Evolutionary conservation across 805 yeast genomes (phyloP).

Genomic region (Ogataea pilisensis): DNA sequence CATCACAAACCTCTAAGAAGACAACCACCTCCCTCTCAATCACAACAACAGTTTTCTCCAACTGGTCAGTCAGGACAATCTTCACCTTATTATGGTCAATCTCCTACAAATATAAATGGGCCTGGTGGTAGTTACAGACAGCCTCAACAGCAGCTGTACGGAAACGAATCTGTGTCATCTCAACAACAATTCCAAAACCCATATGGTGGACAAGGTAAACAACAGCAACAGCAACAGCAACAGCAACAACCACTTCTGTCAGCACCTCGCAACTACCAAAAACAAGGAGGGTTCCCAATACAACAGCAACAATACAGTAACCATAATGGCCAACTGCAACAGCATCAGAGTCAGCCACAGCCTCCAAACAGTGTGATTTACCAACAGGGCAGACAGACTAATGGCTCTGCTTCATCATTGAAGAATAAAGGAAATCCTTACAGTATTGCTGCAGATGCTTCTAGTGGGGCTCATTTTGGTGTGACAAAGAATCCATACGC

Average conservation of each 20-base stretch:
- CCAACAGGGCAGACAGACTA: not conserved
- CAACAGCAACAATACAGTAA: too few relatives aligned
- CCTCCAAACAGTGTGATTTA: conserved; percentile 4
- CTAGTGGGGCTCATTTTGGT: conserved; percentile 8
- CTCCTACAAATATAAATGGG: too few relatives aligned
- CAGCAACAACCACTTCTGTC: conserved; percentile 12
- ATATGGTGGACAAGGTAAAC: not conserved
- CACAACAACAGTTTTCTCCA: conserved; percentile 3
- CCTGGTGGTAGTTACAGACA: too few relatives aligned
- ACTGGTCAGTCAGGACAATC: too few relatives aligned
- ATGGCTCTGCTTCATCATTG: conserved; percentile 4
- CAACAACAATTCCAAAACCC: conserved; percentile 2
- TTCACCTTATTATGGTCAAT: too few relatives aligned
- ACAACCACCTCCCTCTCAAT: conserved; percentile 3
- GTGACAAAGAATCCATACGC: conserved; percentile 22
- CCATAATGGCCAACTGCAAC: too few relatives aligned
- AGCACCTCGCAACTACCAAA: too few relatives aligned
- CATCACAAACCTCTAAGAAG: not conserved
- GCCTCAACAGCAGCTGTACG: conserved; percentile 5
- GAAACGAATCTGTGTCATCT: conserved; percentile 2
- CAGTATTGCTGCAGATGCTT: conserved; percentile 19
- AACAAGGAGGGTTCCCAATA: too few relatives aligned
- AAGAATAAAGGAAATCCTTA: conserved; percentile 11
- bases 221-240: conserved; percentile 2
- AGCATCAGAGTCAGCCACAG: conserved; percentile 10